Base-by-base conservation (phyloP, 768 basidiomycete genomes). In the Boletellus ananas region DNA sequence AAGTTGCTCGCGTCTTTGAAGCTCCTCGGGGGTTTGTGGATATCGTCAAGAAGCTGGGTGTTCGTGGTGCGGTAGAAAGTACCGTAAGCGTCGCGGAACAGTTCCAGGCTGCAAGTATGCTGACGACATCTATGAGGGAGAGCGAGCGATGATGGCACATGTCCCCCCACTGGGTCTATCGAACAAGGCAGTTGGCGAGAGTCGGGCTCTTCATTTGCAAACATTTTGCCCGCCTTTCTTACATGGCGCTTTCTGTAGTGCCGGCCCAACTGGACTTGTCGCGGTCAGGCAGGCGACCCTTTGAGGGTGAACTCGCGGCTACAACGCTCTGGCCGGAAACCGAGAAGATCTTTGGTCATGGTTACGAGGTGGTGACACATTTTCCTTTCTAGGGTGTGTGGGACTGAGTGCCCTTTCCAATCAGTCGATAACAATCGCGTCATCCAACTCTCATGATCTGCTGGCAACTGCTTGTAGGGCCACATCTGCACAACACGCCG, bases 271-370 rank as follows among this genome's bases (percentile, higher is more conserved):
- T 46, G 45, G 58, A 55, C 52, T 52, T 39, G 2, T 58, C 50
- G 25, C 42, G 47, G 47, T 34, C 40, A 29, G 39, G 60, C 21
- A 65, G 76, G 44, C 71, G 78, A n/a, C 86, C 96, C 0, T 90
- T 92, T 49, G 96, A 98, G 63, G 91, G 90, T 11, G 94, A 97
- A 66, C 76, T 98, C 0, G 85, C 91, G 0, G 79, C 83, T 0
- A 79, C 80, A 14, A 98, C 95, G 0, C 75, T 98, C 1, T 99
- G 96, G 96, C 96, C 95, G 0, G 96, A 99, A 71, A 74, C 83
- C 1, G 96, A 98, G 60, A 99, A 99, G 66, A 76, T 99, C 1
- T 99, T 96, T 65, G 96, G 95, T 5, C 96, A 98, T 67, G 94
- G 95, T 36, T 98, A 97, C 60, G 96, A 99, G 79, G 92, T 87